phyloP scores from a whole-genome alignment of 202 grass and related monocot genomes.

The Zoysia matrella region DNA sequence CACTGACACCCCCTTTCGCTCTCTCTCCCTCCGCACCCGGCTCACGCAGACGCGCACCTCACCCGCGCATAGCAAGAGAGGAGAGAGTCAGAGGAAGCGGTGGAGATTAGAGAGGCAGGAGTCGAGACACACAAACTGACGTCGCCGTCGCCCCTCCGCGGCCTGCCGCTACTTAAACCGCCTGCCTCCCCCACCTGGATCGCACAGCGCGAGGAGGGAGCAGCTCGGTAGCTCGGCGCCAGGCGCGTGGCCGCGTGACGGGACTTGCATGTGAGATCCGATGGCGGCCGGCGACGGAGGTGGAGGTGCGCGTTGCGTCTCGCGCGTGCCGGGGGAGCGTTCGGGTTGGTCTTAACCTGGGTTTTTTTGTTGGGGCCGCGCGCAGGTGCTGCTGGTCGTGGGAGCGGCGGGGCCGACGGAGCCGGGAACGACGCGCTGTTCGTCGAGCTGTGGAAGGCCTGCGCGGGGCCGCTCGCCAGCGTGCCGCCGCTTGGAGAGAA shows the following conservation, averaged over 20 bases:
- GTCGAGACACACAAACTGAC: slow-evolving; percentile 33
- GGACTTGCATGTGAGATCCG: slow-evolving; percentile 46
- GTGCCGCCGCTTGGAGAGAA: slow-evolving; percentile 63
- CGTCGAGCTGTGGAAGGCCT: slow-evolving; percentile 82
- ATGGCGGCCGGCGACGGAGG: slow-evolving; percentile 14
- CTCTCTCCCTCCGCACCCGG: slow-evolving; percentile 3
- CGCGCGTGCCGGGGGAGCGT: neutral
- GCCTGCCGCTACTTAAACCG: slow-evolving; percentile 30
- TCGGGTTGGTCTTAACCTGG: slow-evolving; percentile 2
- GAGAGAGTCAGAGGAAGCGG: too few relatives aligned
- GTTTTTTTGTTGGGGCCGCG: neutral
- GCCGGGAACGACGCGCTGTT: slow-evolving; percentile 54
- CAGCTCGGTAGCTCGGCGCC: neutral
- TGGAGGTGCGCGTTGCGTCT: neutral
- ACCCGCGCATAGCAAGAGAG: neutral
- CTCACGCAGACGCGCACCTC: neutral
- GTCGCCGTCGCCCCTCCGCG: slow-evolving; percentile 30
- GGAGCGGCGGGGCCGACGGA: slow-evolving; percentile 29
- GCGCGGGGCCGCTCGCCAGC: slow-evolving; percentile 76
- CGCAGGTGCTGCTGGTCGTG: slow-evolving; percentile 22
- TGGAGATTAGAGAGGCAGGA: neutral
- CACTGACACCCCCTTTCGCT: neutral
- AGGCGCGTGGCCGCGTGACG: neutral
- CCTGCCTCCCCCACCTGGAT: neutral
- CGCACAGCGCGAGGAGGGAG: neutral